These are phyloP conservation scores for Diaporthe citri DNA, from an alignment of 2,329 filamentous ascomycete species.

Conservation along the genomic window DNA sequence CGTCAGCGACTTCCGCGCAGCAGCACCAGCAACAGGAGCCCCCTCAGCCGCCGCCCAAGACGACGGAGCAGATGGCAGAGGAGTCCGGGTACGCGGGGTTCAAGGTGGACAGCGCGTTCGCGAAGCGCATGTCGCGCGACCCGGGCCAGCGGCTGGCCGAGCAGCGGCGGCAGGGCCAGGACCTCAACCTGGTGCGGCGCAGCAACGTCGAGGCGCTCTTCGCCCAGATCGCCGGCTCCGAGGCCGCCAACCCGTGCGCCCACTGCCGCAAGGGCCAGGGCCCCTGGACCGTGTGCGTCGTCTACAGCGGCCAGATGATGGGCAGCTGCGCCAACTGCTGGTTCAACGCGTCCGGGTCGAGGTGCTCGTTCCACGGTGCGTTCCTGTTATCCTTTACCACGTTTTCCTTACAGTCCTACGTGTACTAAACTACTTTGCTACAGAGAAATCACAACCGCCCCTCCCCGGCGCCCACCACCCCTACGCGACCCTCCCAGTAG, in stretches of 20 bases:
- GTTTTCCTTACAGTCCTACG: neutral
- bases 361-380: conserved; percentile 72
- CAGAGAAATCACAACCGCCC: conserved; percentile 38
- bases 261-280: conserved; percentile 72
- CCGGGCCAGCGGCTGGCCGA: conserved; percentile 62
- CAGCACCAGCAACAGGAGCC: conserved; percentile 43
- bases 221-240: conserved; percentile 67
- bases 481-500: conserved; percentile 36
- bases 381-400: conserved; percentile 26
- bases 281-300: conserved; percentile 69
- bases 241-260: conserved; percentile 64
- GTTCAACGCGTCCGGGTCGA: conserved; percentile 71
- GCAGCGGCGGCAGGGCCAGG: conserved; percentile 67
- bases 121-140: conserved; percentile 65
- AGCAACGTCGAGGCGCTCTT: conserved; percentile 73
- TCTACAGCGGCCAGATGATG: conserved; percentile 71
- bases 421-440: neutral
- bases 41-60: conserved; percentile 50
- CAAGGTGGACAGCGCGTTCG: conserved; percentile 65
- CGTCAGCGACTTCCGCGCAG: neutral
- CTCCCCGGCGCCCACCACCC: conserved; percentile 34
- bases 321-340: conserved; percentile 74
- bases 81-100: conserved; percentile 61
- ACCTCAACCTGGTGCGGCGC: conserved; percentile 67
- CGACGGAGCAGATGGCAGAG: conserved; percentile 61